A percentile compares a stretch with the other conserved stretches of the same genome.
Evolutionary conservation across 1,284 basidiomycete genomes (phyloP).

Genomic region (Polyporus tsugae): DNA sequence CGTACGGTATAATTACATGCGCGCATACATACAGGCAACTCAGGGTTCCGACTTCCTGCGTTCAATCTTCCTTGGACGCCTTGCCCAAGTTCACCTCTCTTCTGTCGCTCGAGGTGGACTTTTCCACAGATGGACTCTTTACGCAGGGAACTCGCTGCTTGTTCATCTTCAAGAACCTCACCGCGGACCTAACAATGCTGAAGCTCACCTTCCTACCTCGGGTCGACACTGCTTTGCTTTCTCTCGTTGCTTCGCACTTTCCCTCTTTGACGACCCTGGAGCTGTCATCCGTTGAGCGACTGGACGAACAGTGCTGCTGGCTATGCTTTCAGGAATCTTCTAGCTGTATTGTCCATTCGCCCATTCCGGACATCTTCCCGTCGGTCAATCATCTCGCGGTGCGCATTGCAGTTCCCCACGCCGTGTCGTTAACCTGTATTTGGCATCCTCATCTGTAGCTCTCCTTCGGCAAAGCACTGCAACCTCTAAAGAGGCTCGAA

Average conservation of each 20-base stretch:
- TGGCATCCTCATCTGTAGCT: slow-evolving; percentile 5
- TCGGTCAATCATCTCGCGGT: slow-evolving; percentile 57
- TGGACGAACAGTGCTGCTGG: slow-evolving; percentile 66
- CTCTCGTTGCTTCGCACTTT: slow-evolving; percentile 54
- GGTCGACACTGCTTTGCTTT: slow-evolving; percentile 58
- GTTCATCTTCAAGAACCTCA: slow-evolving; percentile 39
- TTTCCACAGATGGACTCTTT: slow-evolving; percentile 37
- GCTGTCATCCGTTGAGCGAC: slow-evolving; percentile 63
- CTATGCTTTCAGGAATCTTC: slow-evolving; percentile 68
- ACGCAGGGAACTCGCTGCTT: slow-evolving; percentile 37
- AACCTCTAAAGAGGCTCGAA: slow-evolving; percentile 46
- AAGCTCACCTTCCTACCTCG: slow-evolving; percentile 60
- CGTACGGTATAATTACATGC: slow-evolving; percentile 23
- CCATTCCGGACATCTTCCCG: slow-evolving; percentile 59
- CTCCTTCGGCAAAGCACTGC: slow-evolving; percentile 15
- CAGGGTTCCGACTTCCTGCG: slow-evolving; percentile 29
- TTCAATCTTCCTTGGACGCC: slow-evolving; percentile 25
- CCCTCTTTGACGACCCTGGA: slow-evolving; percentile 54
- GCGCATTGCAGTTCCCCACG: slow-evolving; percentile 34
- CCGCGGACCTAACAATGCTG: slow-evolving; percentile 46
- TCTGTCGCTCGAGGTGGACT: slow-evolving; percentile 36
- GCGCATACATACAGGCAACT: slow-evolving; percentile 38
- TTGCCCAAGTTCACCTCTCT: slow-evolving; percentile 34
- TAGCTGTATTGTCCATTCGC: slow-evolving; percentile 63
- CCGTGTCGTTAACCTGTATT: background rate